A percentile compares a stretch with the other conserved stretches of the same genome.
Evolutionary conservation across 2,329 filamentous ascomycete genomes (phyloP).

Genomic region (Aspergillus flavus): DNA sequence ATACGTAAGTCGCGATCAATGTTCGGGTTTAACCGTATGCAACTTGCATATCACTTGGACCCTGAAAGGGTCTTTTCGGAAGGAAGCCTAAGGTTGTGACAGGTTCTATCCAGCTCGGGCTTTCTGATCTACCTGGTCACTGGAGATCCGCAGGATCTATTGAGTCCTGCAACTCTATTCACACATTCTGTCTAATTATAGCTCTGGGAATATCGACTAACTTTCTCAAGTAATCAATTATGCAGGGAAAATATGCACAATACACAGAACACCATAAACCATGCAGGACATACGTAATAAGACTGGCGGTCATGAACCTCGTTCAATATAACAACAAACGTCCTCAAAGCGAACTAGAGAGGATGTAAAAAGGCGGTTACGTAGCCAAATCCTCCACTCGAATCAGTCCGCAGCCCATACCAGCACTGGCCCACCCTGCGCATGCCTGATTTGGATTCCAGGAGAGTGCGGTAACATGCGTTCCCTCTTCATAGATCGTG

Average conservation of each 20-base stretch:
- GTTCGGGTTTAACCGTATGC: not conserved
- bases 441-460: slow-evolving; percentile 71
- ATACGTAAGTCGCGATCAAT: not conserved
- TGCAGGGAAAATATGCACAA: not conserved
- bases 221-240: not conserved
- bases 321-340: not conserved
- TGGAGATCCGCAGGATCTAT: not conserved
- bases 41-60: not conserved
- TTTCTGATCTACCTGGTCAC: not conserved
- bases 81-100: not conserved
- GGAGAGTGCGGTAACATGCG: slow-evolving; percentile 62
- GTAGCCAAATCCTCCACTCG: slow-evolving; percentile 66
- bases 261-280: not conserved
- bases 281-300: slow-evolving; percentile 4
- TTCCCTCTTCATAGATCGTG: slow-evolving; percentile 63
- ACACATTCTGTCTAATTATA: not conserved
- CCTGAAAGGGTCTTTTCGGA: not conserved
- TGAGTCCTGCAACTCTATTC: not conserved
- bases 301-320: not conserved
- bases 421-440: slow-evolving; percentile 68
- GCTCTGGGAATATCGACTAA: not conserved
- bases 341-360: not conserved
- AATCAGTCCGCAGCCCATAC: slow-evolving; percentile 68
- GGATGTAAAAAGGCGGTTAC: not conserved
- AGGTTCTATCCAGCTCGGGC: not conserved